Evolutionary conservation across 306 rosid species (phyloP).

Genomic region (Rosa multiflora): DNA sequence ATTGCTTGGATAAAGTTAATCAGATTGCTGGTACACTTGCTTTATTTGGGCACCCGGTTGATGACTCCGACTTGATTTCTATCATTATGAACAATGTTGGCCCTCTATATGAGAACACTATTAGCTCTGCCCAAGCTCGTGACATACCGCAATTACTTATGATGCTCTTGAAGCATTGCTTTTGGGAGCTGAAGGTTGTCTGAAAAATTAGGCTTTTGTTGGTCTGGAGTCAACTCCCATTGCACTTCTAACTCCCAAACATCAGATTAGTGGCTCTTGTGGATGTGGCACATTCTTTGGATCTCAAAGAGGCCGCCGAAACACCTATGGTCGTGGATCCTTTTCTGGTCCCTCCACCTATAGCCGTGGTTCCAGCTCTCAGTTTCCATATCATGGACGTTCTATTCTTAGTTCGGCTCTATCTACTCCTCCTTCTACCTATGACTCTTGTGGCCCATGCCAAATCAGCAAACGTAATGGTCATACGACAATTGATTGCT

Average conservation of each 20-base stretch:
- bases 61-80: too few relatives aligned
- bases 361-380: not conserved
- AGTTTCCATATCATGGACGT: not conserved
- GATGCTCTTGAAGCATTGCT: not conserved
- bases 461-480: not conserved
- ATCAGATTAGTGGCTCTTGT: too few relatives aligned
- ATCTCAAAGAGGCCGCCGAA: too few relatives aligned
- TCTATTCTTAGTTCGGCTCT: not conserved
- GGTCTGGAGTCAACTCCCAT: not conserved
- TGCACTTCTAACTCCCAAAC: too few relatives aligned
- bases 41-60: not conserved
- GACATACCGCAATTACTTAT: not conserved
- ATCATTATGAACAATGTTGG: too few relatives aligned
- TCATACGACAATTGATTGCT: not conserved
- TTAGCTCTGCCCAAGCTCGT: not conserved
- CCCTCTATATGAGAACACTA: not conserved
- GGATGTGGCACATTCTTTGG: too few relatives aligned
- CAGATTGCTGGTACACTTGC: too few relatives aligned
- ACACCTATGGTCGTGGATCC: not conserved
- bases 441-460: not conserved
- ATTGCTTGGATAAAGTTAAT: too few relatives aligned
- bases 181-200: not conserved
- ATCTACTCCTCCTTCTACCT: not conserved
- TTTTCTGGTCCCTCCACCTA: too few relatives aligned
- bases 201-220: too few relatives aligned